Base-by-base conservation (phyloP, 345 rosid genomes). In the Ceriops zippeliana region DNA sequence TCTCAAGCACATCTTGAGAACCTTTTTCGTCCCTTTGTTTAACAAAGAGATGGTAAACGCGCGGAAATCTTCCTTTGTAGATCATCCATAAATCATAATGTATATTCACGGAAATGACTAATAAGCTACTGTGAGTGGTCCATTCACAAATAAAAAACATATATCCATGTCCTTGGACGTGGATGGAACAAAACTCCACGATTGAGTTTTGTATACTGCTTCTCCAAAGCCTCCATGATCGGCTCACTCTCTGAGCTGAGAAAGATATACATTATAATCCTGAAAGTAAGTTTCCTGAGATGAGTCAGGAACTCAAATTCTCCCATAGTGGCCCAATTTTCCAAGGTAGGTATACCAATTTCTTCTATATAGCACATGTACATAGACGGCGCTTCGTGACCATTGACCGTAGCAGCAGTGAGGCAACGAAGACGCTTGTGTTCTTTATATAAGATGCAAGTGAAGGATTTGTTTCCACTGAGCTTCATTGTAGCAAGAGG, bases 341-440 rank as follows among this genome's bases (percentile, higher is more conserved):
- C 87, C 71, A 90, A 52, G 3, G 82, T 82, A 63, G 81, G 60
- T 30, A 63, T 61, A 31, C 85, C 93, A 56, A 49, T 83, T 32
- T 88, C 87, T 77, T 91, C 96, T 2, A 93, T 93, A 69, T 81
- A 91, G 0, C 20, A 62, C 67, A 88, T 26, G 82, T 93, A 91
- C 1, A 73, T 21, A 47, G 90, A 82, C 68, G 91, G 78, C 19
- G 97, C 92, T 68, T 93, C 97, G 30, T 71, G 83, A 10, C 97
- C 96, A 67, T 93, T 93, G 63, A 93, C 84, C 3, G 95, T 87
- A 73, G 98, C 73, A 0, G 96, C 76, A 0, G 98, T 91, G 52
- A 93, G 70, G 24, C 86, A 83, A 61, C 97, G 76, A 35, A 93
- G 95, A 62, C 90, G 85, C 82, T 88, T 93, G 86, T 91, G 97